Evolutionary conservation across 2,329 filamentous ascomycete species (phyloP), one percentile per base, ranked within the genome.

Genomic region (Claviceps sorghi): DNA sequence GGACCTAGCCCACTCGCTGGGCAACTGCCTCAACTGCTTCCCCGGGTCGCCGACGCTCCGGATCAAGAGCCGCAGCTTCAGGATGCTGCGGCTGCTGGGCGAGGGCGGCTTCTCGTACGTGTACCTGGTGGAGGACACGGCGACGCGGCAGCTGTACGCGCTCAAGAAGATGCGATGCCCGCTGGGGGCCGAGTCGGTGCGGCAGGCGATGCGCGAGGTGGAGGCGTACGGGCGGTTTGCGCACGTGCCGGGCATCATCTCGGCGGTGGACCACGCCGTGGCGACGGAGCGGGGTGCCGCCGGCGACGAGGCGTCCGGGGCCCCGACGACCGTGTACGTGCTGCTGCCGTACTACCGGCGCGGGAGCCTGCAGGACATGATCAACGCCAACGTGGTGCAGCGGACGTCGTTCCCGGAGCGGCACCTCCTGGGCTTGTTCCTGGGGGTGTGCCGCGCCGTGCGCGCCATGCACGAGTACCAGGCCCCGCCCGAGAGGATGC

Each of bases 51-150:
- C 93, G 53, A 88, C 91, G 53, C 80, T 98, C 60, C 95, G 93
- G 71, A 93, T 98, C 73, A 97, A 97, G 70, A 86, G 78, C 64
- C 83, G 89, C 56, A 93, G 83, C 71, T 96, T 96, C 77, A 97
- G 96, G 77, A 94, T 98, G 66, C 74, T 95, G 61, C 86, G 93
- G 55, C 76, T 98, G 49, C 78, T 98, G 3, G 93, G 93, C 67
- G 93, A 98, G 85, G 93, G 93, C 65, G 93, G 93, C 63, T 98
- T 98, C 75, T 95, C 89, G 58, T 98, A 97, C 70, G 93, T 98
- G 61, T 98, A 98, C 72, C 86, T 98, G 54, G 93, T 98, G 55
- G 87, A 97, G 75, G 90, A 96, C 68, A 91, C 86, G 48, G 75
- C 80, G 52, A 85, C 82, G 50, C 86, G 87, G 54, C 82, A 91